Conservation (phyloP, 2,329 filamentous ascomycete species). For the Didymella segeticola region DNA sequence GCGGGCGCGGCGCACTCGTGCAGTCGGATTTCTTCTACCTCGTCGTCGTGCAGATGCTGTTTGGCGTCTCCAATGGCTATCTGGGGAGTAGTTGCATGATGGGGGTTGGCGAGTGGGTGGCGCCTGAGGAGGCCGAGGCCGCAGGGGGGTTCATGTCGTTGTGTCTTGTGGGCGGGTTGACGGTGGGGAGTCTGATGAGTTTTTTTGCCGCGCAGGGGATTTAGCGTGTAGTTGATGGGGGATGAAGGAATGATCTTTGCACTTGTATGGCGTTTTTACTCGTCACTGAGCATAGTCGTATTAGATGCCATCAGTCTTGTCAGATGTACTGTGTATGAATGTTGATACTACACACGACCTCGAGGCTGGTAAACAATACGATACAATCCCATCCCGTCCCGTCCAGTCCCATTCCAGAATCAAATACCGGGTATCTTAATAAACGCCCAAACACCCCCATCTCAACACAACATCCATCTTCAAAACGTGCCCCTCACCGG, state of each 20-base stretch:
- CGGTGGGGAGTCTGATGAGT: constrained; percentile 85
- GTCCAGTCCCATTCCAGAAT: not conserved
- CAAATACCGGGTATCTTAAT: not conserved
- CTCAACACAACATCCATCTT: too few species aligned
- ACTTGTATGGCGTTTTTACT: too few species aligned
- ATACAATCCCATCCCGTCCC: too few species aligned
- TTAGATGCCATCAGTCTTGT: too few species aligned
- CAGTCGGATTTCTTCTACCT: constrained; percentile 89
- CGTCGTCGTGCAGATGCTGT: constrained; percentile 79
- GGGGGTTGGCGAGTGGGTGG: constrained; percentile 81
- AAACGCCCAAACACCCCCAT: not conserved
- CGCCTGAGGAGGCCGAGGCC: constrained; percentile 81
- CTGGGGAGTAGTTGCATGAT: constrained; percentile 91
- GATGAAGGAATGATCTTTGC: too few species aligned
- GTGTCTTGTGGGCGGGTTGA: constrained; percentile 83
- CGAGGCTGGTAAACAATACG: too few species aligned
- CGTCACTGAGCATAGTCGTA: too few species aligned
- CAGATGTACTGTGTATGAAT: too few species aligned
- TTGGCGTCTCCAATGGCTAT: constrained; percentile 87
- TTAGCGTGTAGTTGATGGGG: too few species aligned
- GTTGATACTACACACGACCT: too few species aligned
- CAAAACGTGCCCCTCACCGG: not conserved
- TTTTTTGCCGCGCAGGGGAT: constrained; percentile 57
- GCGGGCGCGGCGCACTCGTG: constrained; percentile 71
- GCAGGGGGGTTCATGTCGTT: constrained; percentile 94